Conservation (phyloP, 305 asterid species). For the Fraxinus velutina region DNA sequence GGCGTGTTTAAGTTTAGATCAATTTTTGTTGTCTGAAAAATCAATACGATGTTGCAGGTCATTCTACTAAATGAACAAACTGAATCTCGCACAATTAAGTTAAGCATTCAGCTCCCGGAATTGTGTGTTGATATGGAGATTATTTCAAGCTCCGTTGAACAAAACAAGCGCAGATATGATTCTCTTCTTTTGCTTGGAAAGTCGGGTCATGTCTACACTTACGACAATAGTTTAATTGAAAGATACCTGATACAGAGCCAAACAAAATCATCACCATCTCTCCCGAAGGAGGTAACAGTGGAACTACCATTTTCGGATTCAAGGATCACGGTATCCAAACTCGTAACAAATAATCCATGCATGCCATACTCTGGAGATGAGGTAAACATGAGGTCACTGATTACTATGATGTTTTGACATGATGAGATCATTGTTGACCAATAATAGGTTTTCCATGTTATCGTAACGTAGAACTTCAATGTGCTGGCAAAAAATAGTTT, state of each 20-base stretch:
- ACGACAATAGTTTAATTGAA: constrained; percentile 62
- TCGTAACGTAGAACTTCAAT: constrained; percentile 49
- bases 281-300: constrained; percentile 60
- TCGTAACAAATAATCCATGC: constrained; percentile 53
- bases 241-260: constrained; percentile 70
- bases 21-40: constrained; percentile 2
- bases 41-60: constrained; percentile 53
- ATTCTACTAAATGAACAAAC: constrained; percentile 71
- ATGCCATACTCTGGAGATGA: constrained; percentile 48
- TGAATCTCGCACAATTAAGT: constrained; percentile 69
- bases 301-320: constrained; percentile 82
- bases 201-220: constrained; percentile 57
- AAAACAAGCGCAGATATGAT: constrained; percentile 47
- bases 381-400: constrained; percentile 34
- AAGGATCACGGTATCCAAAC: constrained; percentile 56
- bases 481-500: constrained; percentile 45
- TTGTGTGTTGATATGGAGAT: constrained; percentile 61
- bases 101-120: constrained; percentile 66
- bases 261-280: constrained; percentile 74
- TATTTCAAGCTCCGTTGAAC: constrained; percentile 46
- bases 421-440: not conserved
- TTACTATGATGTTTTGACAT: not conserved
- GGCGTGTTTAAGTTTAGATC: constrained; percentile 1
- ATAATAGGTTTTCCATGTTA: not conserved
- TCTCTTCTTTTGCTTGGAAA: constrained; percentile 68